These are phyloP conservation scores for Coniella vitis DNA, from an alignment of 2,329 filamentous ascomycete genomes.

Conservation along the genomic window DNA sequence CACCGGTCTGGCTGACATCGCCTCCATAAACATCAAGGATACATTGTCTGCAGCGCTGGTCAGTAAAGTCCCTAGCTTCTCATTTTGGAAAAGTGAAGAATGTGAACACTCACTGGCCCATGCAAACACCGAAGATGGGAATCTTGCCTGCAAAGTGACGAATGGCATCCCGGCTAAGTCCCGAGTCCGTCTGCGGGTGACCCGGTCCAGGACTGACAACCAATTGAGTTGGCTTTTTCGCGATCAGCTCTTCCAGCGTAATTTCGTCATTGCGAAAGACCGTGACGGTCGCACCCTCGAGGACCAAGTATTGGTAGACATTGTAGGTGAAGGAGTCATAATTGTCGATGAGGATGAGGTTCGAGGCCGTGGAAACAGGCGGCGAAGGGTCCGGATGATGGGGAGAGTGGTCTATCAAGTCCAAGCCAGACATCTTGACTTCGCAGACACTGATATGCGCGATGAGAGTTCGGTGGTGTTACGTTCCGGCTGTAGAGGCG, in stretches of 20 bases:
- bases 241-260: slow-evolving; percentile 73
- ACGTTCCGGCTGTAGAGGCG: too few relatives aligned
- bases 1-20: slow-evolving; percentile 83
- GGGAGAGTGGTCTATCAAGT: slow-evolving; percentile 74
- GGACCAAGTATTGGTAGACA: slow-evolving; percentile 93
- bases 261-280: slow-evolving; percentile 93
- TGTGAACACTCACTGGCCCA: slow-evolving; percentile 69
- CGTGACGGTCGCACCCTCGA: slow-evolving; percentile 88
- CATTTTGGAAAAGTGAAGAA: background rate
- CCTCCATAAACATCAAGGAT: slow-evolving; percentile 93
- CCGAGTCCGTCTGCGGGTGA: slow-evolving; percentile 85
- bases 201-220: slow-evolving; percentile 94
- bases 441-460: too few relatives aligned
- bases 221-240: slow-evolving; percentile 81
- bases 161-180: slow-evolving; percentile 88
- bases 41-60: slow-evolving; percentile 59
- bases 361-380: slow-evolving; percentile 72
- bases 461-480: too few relatives aligned
- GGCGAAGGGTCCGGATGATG: slow-evolving; percentile 70
- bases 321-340: slow-evolving; percentile 99
- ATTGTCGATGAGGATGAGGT: slow-evolving; percentile 94
- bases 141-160: slow-evolving; percentile 89
- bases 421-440: slow-evolving; percentile 37
- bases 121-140: slow-evolving; percentile 93
- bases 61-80: slow-evolving; percentile 16